phyloP scores from a whole-genome alignment of 2,329 filamentous ascomycete genomes.

The Ascochyta koolunga region DNA sequence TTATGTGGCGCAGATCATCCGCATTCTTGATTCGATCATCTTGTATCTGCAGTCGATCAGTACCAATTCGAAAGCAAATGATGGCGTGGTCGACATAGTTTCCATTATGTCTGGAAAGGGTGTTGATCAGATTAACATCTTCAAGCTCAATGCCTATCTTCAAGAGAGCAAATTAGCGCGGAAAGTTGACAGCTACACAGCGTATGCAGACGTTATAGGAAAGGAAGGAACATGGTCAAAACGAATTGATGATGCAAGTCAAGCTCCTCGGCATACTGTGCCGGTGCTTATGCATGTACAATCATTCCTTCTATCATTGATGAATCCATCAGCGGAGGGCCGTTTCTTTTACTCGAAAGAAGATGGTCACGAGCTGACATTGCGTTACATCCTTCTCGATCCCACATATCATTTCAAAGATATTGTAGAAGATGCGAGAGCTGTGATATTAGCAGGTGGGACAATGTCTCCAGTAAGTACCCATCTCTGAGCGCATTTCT shows the following conservation, averaged over 20 bases:
- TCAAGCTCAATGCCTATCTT: constrained; percentile 84
- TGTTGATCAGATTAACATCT: constrained; percentile 93
- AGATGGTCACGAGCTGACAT: constrained; percentile 60
- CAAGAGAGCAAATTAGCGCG: constrained; percentile 91
- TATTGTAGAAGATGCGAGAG: constrained; percentile 81
- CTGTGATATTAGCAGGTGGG: constrained; percentile 89
- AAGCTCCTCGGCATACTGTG: constrained; percentile 42
- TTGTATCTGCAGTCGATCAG: constrained; percentile 67
- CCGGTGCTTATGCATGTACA: constrained; percentile 68
- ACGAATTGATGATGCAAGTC: constrained; percentile 7
- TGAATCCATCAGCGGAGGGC: constrained; percentile 77
- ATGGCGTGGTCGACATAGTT: constrained; percentile 73
- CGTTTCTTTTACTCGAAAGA: constrained; percentile 62
- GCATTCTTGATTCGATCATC: constrained; percentile 79
- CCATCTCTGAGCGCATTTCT: not conserved
- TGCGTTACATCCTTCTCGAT: constrained; percentile 89
- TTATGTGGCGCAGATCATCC: constrained; percentile 85
- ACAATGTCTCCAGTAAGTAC: constrained; percentile 84
- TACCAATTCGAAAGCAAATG: constrained; percentile 50
- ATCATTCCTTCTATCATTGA: constrained; percentile 77
- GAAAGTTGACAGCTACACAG: constrained; percentile 89
- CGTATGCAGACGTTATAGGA: constrained; percentile 62
- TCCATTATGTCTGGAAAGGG: constrained; percentile 81
- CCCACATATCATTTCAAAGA: constrained; percentile 90
- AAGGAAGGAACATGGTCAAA: constrained; percentile 16